Conservation (phyloP, 345 rosid species). For the Dimocarpus longan region DNA sequence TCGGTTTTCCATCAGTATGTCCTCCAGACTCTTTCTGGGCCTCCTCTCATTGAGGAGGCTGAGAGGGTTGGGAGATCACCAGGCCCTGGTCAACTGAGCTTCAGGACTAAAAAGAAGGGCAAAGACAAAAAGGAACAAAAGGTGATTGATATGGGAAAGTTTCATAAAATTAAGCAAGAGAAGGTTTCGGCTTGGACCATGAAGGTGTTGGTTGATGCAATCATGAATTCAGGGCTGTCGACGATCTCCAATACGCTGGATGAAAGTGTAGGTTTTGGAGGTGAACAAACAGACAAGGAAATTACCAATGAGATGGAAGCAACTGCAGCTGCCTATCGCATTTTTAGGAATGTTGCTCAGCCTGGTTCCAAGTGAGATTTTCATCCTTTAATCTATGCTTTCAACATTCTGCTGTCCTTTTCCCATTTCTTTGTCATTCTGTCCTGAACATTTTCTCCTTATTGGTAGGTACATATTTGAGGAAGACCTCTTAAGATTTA, state of each 20-base stretch:
- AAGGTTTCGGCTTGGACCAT: constrained; percentile 94
- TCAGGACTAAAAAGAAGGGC: constrained; percentile 52
- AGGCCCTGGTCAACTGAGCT: constrained; percentile 52
- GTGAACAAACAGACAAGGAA: constrained; percentile 54
- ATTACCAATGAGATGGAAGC: constrained; percentile 88
- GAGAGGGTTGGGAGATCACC: constrained; percentile 52
- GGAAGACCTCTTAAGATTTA: constrained; percentile 74
- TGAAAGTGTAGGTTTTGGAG: constrained; percentile 43
- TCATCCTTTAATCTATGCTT: background rate
- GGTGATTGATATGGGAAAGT: constrained; percentile 73
- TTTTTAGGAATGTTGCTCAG: constrained; percentile 61
- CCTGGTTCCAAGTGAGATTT: constrained; percentile 50
- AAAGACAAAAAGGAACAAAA: constrained; percentile 47
- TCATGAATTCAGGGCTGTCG: constrained; percentile 63
- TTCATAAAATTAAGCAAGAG: constrained; percentile 76
- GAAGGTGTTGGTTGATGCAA: constrained; percentile 78
- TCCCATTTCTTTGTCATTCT: constrained; percentile 5
- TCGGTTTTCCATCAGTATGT: constrained; percentile 83
- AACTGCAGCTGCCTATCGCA: constrained; percentile 60
- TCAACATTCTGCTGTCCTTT: background rate
- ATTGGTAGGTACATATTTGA: constrained; percentile 67
- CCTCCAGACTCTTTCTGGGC: constrained; percentile 76
- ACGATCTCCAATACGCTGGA: constrained; percentile 73
- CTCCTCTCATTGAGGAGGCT: constrained; percentile 68
- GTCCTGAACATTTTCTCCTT: constrained; percentile 10